phyloP scores from a whole-genome alignment of 2,329 filamentous ascomycete species.

The Lasiodiplodia citricola region DNA sequence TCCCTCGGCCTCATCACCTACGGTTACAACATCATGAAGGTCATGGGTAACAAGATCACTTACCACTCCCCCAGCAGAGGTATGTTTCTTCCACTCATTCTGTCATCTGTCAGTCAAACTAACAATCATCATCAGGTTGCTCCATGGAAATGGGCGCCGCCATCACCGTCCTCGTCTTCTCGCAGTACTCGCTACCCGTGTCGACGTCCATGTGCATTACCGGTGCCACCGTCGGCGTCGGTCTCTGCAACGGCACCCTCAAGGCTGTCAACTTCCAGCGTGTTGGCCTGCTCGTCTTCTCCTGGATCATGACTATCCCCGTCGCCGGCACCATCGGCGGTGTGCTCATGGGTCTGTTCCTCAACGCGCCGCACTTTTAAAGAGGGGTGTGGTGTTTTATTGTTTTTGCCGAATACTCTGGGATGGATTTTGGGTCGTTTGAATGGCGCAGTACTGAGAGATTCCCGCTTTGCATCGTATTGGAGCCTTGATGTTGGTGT shows the following conservation, averaged over 20 bases:
- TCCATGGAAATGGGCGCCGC: slow-evolving; percentile 84
- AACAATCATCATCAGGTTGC: slow-evolving; percentile 44
- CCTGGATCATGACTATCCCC: slow-evolving; percentile 71
- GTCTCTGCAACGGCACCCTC: slow-evolving; percentile 73
- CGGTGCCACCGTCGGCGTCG: slow-evolving; percentile 77
- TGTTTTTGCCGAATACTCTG: neutral
- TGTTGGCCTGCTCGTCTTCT: slow-evolving; percentile 68
- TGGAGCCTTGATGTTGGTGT: neutral
- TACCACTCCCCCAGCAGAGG: slow-evolving; percentile 66
- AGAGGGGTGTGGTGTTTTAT: neutral
- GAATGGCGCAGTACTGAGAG: neutral
- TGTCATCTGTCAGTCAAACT: slow-evolving; percentile 26
- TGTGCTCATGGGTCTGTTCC: slow-evolving; percentile 51
- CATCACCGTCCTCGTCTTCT: slow-evolving; percentile 77
- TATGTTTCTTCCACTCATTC: slow-evolving; percentile 23
- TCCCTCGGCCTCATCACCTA: slow-evolving; percentile 72
- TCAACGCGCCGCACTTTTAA: slow-evolving; percentile 65
- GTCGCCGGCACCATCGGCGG: slow-evolving; percentile 63
- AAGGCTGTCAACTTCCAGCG: slow-evolving; percentile 77
- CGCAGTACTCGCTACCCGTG: slow-evolving; percentile 75
- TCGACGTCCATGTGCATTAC: slow-evolving; percentile 75
- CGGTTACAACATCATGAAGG: slow-evolving; percentile 85
- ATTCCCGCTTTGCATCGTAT: neutral
- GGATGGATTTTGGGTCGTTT: neutral
- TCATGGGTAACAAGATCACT: slow-evolving; percentile 83